Conservation (phyloP, 108 stramenopile species). For the Nitzschia inconspicua region DNA sequence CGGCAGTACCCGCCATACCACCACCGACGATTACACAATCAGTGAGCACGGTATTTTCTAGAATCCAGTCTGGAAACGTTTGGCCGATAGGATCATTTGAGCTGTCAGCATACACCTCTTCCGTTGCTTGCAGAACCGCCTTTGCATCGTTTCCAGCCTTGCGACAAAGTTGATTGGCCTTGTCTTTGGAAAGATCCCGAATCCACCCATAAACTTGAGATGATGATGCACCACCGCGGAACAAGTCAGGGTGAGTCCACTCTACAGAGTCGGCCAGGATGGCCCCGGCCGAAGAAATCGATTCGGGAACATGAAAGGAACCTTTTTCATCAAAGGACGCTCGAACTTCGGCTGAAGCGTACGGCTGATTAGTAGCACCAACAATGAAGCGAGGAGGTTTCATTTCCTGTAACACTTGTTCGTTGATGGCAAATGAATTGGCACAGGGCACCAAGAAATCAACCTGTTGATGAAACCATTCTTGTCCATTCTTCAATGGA, state of each 20-base stretch:
- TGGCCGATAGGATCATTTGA: conserved; percentile 31
- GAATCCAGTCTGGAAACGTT: conserved; percentile 38
- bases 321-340: conserved; percentile 25
- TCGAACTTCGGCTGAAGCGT: conserved; percentile 23
- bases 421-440: conserved; percentile 31
- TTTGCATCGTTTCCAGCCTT: conserved; percentile 20
- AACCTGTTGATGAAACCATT: conserved; percentile 20
- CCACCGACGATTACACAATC: conserved; percentile 35
- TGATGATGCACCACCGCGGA: no score
- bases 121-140: background rate
- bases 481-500: conserved; percentile 22
- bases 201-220: conserved; percentile 51
- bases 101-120: conserved; percentile 17
- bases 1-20: conserved; percentile 28
- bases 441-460: conserved; percentile 44
- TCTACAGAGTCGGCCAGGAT: conserved; percentile 35
- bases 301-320: conserved; percentile 36
- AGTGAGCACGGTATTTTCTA: conserved; percentile 28
- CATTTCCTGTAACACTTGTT: conserved; percentile 21
- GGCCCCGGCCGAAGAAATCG: conserved; percentile 33
- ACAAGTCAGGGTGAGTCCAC: conserved; percentile 35
- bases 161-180: conserved; percentile 18
- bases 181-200: conserved; percentile 13
- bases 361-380: conserved; percentile 37
- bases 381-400: conserved; percentile 30